Evolutionary conservation across 176 grass and related monocot species (phyloP).

Genomic region (Ampelocalamus luodianensis): DNA sequence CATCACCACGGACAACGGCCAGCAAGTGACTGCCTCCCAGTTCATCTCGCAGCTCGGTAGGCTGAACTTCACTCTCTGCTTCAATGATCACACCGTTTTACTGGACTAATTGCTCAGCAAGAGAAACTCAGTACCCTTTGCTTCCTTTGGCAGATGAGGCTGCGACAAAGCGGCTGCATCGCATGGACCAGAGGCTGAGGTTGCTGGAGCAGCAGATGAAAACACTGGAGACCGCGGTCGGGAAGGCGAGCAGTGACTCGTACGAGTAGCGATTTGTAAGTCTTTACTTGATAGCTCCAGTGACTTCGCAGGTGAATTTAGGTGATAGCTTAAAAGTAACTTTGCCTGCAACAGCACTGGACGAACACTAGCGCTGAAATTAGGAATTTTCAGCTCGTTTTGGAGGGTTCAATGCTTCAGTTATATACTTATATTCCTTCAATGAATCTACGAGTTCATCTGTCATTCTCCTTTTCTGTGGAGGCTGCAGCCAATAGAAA

Average conservation of each 20-base stretch:
- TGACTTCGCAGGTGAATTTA: background rate
- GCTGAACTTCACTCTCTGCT: background rate
- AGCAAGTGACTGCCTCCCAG: constrained; percentile 33
- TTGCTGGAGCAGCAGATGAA: constrained; percentile 68
- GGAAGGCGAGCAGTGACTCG: constrained; percentile 39
- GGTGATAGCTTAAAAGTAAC: background rate
- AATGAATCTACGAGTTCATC: background rate
- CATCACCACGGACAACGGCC: background rate
- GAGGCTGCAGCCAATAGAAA: background rate
- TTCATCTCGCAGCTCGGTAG: constrained; percentile 47
- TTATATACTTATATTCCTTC: background rate
- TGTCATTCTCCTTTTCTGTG: background rate
- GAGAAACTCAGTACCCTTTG: background rate
- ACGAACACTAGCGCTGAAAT: background rate
- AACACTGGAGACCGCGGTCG: constrained; percentile 48
- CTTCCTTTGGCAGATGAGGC: constrained; percentile 46
- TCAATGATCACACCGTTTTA: background rate
- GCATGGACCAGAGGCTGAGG: constrained; percentile 55
- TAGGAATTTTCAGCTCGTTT: background rate
- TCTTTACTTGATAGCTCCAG: background rate
- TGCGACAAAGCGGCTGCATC: constrained; percentile 41
- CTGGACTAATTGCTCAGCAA: background rate
- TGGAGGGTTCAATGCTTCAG: background rate
- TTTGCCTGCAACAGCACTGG: background rate
- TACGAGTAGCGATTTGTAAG: background rate